A percentile compares a stretch with the other conserved stretches of the same genome.
Conservation (phyloP, 352 stramenopile species). For the Phytophthora parvispora region DNA sequence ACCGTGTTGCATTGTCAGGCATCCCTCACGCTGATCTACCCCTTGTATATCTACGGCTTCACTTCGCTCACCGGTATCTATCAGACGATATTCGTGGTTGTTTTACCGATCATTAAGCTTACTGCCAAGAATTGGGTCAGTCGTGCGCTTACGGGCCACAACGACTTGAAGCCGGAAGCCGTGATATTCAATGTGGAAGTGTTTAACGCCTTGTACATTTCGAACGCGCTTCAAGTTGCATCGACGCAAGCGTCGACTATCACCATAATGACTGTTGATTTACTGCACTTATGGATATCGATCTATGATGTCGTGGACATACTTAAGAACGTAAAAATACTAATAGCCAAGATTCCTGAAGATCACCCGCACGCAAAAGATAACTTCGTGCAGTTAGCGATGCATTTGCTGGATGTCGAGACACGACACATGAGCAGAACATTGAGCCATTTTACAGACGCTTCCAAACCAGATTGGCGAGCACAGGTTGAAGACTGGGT, state of each 20-base stretch:
- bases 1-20: slow-evolving; percentile 28
- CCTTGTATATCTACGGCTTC: slow-evolving; percentile 37
- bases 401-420: slow-evolving; percentile 14
- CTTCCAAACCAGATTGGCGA: slow-evolving; percentile 1
- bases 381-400: slow-evolving; percentile 28
- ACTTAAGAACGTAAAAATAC: slow-evolving; percentile 17
- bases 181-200: slow-evolving; percentile 60
- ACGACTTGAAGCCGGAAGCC: slow-evolving; percentile 38
- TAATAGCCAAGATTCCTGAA: slow-evolving; percentile 24
- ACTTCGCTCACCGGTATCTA: slow-evolving; percentile 12
- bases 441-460: not conserved
- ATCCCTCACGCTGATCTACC: slow-evolving; percentile 32
- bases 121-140: slow-evolving; percentile 39
- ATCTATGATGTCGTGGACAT: slow-evolving; percentile 22
- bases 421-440: not conserved
- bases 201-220: slow-evolving; percentile 39
- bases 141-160: slow-evolving; percentile 15
- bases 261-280: slow-evolving; percentile 16
- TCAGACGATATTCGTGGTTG: slow-evolving; percentile 22
- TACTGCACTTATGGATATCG: slow-evolving; percentile 30
- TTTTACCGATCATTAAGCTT: slow-evolving; percentile 21
- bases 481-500: not conserved
- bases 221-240: slow-evolving; percentile 17
- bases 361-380: slow-evolving; percentile 3
- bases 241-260: slow-evolving; percentile 15